Percentiles rank a stretch among this genome's conserved stretches.
phyloP scores from a whole-genome alignment of 176 grass and related monocot genomes.

The Rhipidocladum racemiflorum region DNA sequence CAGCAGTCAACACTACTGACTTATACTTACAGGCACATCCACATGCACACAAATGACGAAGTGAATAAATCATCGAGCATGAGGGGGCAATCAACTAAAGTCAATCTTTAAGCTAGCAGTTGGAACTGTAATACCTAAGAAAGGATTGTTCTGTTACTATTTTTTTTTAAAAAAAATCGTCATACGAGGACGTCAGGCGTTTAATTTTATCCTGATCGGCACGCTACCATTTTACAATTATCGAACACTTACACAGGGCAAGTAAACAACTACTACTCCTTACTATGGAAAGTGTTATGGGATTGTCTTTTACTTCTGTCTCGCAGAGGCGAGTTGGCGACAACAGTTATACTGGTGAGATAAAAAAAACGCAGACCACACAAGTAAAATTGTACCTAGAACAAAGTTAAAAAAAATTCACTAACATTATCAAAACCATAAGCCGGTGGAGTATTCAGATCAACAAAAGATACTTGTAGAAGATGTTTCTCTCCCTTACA shows the following conservation, averaged over 20 bases:
- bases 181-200: not conserved
- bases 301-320: not conserved
- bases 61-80: too few relatives aligned
- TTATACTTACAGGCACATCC: too few relatives aligned
- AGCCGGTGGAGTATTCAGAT: not conserved
- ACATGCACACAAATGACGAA: too few relatives aligned
- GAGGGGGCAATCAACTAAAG: too few relatives aligned
- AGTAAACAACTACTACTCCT: not conserved
- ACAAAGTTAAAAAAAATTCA: too few relatives aligned
- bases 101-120: too few relatives aligned
- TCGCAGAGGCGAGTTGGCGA: not conserved
- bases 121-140: too few relatives aligned
- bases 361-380: not conserved
- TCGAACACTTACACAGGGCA: not conserved
- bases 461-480: not conserved
- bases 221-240: not conserved
- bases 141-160: too few relatives aligned
- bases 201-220: not conserved
- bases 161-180: too few relatives aligned
- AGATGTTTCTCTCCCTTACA: conserved; percentile 32
- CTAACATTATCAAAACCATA: not conserved
- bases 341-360: not conserved
- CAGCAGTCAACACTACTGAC: too few relatives aligned
- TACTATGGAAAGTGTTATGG: not conserved
- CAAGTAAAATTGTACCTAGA: not conserved